Evolutionary conservation across 169 alveolate genomes (phyloP), one percentile per base, ranked within the genome.

Genomic region (Babesia ovata): DNA sequence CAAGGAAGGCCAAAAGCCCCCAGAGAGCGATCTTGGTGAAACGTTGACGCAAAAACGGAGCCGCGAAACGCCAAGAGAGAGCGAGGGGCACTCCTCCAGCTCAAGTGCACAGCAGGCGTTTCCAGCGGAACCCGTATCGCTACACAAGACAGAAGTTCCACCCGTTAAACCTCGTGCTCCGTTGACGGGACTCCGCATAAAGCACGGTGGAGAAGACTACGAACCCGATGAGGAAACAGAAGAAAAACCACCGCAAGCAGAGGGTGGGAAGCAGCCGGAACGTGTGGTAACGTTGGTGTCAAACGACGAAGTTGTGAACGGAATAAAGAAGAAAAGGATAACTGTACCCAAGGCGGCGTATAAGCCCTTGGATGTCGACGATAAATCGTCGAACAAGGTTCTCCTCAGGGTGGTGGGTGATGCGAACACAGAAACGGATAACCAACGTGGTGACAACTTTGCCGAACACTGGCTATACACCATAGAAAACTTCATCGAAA

Each of bases 321-420:
- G 86, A 22, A 9, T 16, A 26, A 52, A 67, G 22, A 77, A 77
- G 71, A 77, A 77, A 50, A 66, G 79, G 39, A 71, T 77, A 14
- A 50, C 72, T 29, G 58, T 77, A 26, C 86, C 86, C 19, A 63
- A 58, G 46, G 46, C 73, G 11, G 86, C 86, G 10, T 77, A 77
- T 24, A 44, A 77, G 57, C 70, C 65, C 17, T 39, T 56, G 19
- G 48, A 50, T 9, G 69, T n/a, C 16, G 22, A 24, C 21, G 71
- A 54, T 12, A 50, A 53, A 9, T n/a, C 26, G 72, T 29, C 79
- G 24, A 57, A 65, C 14, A 77, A 77, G 50, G 66, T 77, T 6
- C 12, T 50, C 22, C 79, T 77, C 21, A 21, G 42, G 60, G 70
- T 77, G 11, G 86, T 77, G 4, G 73, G 69, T 12, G 56, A 46